phyloP scores from a whole-genome alignment of 2,329 filamentous ascomycete species.

The Pseudogymnoascus sp. region DNA sequence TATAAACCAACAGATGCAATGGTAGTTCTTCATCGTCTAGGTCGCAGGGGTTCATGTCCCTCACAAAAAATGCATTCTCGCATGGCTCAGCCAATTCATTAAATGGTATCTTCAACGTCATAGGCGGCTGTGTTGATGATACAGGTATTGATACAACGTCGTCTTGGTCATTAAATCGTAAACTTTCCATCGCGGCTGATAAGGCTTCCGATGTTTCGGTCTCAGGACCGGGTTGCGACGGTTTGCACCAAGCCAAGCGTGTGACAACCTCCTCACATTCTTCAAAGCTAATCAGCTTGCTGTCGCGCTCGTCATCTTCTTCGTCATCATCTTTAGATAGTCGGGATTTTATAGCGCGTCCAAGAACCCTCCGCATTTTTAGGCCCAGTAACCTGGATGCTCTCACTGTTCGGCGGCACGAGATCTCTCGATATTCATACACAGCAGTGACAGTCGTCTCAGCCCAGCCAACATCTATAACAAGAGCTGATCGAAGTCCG shows the following conservation, averaged over 20 bases:
- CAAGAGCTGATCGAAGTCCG: slow-evolving; percentile 75
- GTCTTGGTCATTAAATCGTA: slow-evolving; percentile 39
- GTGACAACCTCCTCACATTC: slow-evolving; percentile 74
- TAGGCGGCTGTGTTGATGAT: slow-evolving; percentile 38
- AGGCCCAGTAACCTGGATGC: slow-evolving; percentile 66
- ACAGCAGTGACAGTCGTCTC: slow-evolving; percentile 81
- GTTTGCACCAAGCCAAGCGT: slow-evolving; percentile 70
- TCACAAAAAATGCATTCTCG: slow-evolving; percentile 68
- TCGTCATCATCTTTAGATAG: not conserved
- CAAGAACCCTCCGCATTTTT: slow-evolving; percentile 59
- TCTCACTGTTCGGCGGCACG: slow-evolving; percentile 61
- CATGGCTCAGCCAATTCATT: slow-evolving; percentile 64
- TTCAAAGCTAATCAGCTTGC: slow-evolving; percentile 54
- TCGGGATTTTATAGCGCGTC: slow-evolving; percentile 33
- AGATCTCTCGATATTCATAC: slow-evolving; percentile 83
- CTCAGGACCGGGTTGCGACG: slow-evolving; percentile 7
- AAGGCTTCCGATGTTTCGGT: slow-evolving; percentile 29
- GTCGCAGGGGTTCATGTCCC: slow-evolving; percentile 42
- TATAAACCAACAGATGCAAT: slow-evolving; percentile 69
- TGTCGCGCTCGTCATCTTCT: slow-evolving; percentile 14
- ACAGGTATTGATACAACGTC: slow-evolving; percentile 36
- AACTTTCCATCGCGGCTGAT: slow-evolving; percentile 49
- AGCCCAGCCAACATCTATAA: slow-evolving; percentile 87
- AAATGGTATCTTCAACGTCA: slow-evolving; percentile 59
- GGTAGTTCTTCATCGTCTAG: slow-evolving; percentile 86